phyloP scores from a whole-genome alignment of 176 grass and related monocot genomes.

The Bothriochloa decipiens region DNA sequence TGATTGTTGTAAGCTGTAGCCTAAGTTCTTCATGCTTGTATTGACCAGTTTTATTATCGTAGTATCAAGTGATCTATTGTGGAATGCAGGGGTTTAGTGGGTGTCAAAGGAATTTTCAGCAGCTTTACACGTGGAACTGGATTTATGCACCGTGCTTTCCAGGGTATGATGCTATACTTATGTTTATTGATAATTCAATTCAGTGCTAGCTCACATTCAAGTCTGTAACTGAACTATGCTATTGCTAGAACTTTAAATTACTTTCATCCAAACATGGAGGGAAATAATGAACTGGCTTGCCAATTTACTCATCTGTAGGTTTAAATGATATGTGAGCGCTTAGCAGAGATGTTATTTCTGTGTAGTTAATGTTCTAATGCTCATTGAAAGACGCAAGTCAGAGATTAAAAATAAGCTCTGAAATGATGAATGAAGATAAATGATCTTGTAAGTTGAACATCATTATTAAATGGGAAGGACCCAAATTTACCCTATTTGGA shows the following conservation, averaged over 20 bases:
- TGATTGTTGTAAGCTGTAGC: background rate
- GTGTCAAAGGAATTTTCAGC: conserved; percentile 95
- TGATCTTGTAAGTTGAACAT: background rate
- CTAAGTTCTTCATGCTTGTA: conserved; percentile 11
- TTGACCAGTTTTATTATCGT: conserved; percentile 15
- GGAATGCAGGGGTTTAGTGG: conserved; percentile 88
- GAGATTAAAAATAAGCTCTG: conserved; percentile 2
- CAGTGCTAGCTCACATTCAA: conserved; percentile 17
- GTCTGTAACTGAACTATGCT: conserved; percentile 4
- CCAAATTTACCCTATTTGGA: background rate
- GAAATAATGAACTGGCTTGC: conserved; percentile 9
- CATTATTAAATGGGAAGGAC: background rate
- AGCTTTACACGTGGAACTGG: conserved; percentile 96
- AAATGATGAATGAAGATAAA: background rate
- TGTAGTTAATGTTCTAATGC: background rate
- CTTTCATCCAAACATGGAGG: background rate
- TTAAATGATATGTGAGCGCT: conserved; percentile 7
- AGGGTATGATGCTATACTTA: conserved; percentile 58
- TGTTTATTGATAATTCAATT: conserved; percentile 29
- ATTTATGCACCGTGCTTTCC: conserved; percentile 99
- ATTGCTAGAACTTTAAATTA: conserved; percentile 1
- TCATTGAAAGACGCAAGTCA: conserved; percentile 13
- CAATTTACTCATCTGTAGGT: background rate
- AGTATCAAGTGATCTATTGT: conserved; percentile 46
- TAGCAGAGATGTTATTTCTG: background rate